These are phyloP conservation scores for Kodamaea plutei DNA, from an alignment of 1,139 yeast genomes.

Conservation along the genomic window DNA sequence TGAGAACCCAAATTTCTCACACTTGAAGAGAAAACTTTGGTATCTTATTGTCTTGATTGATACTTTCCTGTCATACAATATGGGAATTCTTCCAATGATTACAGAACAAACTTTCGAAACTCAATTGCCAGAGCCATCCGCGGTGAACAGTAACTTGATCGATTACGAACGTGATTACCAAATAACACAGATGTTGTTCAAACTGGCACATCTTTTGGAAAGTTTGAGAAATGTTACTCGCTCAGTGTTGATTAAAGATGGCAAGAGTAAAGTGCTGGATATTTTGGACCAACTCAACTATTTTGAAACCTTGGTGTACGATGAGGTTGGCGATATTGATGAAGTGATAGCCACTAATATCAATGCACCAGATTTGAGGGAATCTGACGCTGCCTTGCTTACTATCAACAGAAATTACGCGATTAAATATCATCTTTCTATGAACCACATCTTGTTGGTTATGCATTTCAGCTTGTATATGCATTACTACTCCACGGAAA, in stretches of 20 bases:
- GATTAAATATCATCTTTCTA: constrained; percentile 26
- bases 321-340: constrained; percentile 5
- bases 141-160: constrained; percentile 9
- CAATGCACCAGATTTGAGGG: constrained; percentile 8
- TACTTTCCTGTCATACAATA: constrained; percentile 11
- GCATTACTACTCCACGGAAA: constrained; percentile 24
- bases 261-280: constrained; percentile 4
- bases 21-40: constrained; percentile 17
- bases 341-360: constrained; percentile 1
- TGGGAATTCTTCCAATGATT: constrained; percentile 12
- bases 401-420: constrained; percentile 21
- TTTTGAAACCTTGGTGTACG: constrained; percentile 7
- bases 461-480: constrained; percentile 36
- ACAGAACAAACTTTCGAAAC: constrained; percentile 1
- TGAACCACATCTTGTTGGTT: constrained; percentile 29
- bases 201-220: constrained; percentile 2
- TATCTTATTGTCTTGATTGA: constrained; percentile 12
- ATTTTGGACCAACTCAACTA: constrained; percentile 9
- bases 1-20: constrained; percentile 11
- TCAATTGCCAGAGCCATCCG: constrained; percentile 2
- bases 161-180: constrained; percentile 9
- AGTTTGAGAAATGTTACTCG: constrained; percentile 4
- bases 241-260: constrained; percentile 2
- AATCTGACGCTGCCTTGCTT: constrained; percentile 13
- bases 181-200: constrained; percentile 6